Evolutionary conservation across 2,329 filamentous ascomycete genomes (phyloP), one percentile per base, ranked within the genome.

Genomic region (Apiospora saccharicola): DNA sequence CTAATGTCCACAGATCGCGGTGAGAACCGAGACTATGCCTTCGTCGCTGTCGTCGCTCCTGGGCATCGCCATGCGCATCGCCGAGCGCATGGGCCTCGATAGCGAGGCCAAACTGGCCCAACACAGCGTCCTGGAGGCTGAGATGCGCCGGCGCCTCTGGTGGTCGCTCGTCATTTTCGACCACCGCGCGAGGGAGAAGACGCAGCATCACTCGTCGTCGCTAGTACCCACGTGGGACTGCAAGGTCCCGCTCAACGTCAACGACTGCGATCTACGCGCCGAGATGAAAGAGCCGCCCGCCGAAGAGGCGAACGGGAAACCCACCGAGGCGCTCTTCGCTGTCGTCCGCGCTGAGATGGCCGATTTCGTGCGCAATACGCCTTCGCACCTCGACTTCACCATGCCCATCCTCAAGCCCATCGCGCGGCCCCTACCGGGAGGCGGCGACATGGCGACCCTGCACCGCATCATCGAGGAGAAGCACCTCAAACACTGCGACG

Each of bases 111-210:
- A 73, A 0, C 74, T 78, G 19, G 67, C 77, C 1, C 77, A 73
- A 30, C 77, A 71, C 26, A 74, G 73, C 5, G 70, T 75, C 8
- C 85, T 88, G 16, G 89, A 92, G 75, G 86, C 85, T 1, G 90
- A 92, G 79, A 85, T 91, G 82, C 86, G 89, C 16, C 86, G 90
- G 43, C 82, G 90, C 46, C 83, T 92, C 0, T 92, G 90, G 90
- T 92, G 90, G 90, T 83, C 88, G 0, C 79, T 92, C 0, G 79
- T 88, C 0, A 78, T 88, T 3, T 88, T 91, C 71, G 90, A 92
- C 75, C 79, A 80, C 67, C 88, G 90, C 22, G 84, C 90, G 16
- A 80, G 86, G 74, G 89, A 91, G 74, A 77, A 91, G 72, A 78
- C 84, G 1, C 82, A 85, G 41, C 81, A 77, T 51, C 81, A 80